A percentile compares a stretch with the other conserved stretches of the same genome.
Evolutionary conservation across 768 basidiomycete genomes (phyloP).

Genomic region (Tylopilus vinaceipallidus): DNA sequence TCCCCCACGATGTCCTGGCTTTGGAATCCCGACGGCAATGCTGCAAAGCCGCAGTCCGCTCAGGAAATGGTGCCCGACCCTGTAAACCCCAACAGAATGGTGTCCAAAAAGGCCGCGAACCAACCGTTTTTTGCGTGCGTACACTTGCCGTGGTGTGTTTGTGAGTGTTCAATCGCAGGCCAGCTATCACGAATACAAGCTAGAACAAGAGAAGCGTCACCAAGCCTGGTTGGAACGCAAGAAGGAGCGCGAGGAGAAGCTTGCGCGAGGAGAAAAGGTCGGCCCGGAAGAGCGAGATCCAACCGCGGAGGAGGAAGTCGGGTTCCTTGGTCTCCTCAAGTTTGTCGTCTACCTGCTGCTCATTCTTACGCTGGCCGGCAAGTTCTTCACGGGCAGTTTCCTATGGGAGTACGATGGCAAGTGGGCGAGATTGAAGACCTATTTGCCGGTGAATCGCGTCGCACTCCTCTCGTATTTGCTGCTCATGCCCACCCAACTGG

Average conservation of each 20-base stretch:
- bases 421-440: slow-evolving; percentile 58
- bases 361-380: slow-evolving; percentile 60
- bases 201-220: slow-evolving; percentile 58
- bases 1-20: slow-evolving; percentile 62
- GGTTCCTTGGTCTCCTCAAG: slow-evolving; percentile 62
- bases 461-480: neutral
- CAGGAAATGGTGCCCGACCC: slow-evolving; percentile 62
- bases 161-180: slow-evolving; percentile 7
- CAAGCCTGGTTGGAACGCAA: slow-evolving; percentile 68
- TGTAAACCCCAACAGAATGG: slow-evolving; percentile 61
- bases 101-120: slow-evolving; percentile 82
- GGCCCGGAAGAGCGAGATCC: slow-evolving; percentile 75
- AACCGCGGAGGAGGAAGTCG: slow-evolving; percentile 65
- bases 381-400: slow-evolving; percentile 85
- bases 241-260: slow-evolving; percentile 67
- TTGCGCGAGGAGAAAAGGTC: slow-evolving; percentile 70
- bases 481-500: neutral
- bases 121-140: slow-evolving; percentile 79
- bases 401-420: slow-evolving; percentile 78
- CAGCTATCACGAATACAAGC: slow-evolving; percentile 68
- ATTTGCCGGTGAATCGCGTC: slow-evolving; percentile 63
- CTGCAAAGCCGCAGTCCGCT: slow-evolving; percentile 37
- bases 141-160: slow-evolving; percentile 2
- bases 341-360: slow-evolving; percentile 59
- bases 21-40: slow-evolving; percentile 41